A percentile compares a stretch with the other conserved stretches of the same genome.
These are phyloP conservation scores for Xylariaceae sp. DNA, from an alignment of 2,329 filamentous ascomycete species.

Conservation along the genomic window DNA sequence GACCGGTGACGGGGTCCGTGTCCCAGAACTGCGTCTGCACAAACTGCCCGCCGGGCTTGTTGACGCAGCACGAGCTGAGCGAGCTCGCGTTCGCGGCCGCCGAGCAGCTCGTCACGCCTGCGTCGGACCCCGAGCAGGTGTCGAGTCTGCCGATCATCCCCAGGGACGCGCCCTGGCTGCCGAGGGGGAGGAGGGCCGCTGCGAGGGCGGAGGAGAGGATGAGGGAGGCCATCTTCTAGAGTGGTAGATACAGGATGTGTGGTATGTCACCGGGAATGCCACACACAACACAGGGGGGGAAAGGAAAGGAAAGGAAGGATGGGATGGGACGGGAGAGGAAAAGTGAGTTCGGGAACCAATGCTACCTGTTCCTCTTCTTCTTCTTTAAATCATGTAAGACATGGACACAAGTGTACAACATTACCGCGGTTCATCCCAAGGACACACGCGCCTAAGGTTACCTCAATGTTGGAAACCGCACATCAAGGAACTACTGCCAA, in stretches of 20 bases:
- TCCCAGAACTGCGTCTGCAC: slow-evolving; percentile 78
- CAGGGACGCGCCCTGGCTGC: not conserved
- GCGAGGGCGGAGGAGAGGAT: slow-evolving; percentile 8
- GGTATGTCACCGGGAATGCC: not conserved
- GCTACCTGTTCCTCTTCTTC: no score
- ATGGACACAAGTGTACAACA: no score
- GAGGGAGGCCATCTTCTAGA: slow-evolving; percentile 9
- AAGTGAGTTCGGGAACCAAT: no score
- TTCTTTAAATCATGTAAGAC: no score
- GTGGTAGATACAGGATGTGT: not conserved
- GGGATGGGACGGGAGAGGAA: no score
- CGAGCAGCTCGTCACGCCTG: slow-evolving; percentile 21
- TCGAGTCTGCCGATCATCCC: slow-evolving; percentile 1
- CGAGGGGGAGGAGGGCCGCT: slow-evolving; percentile 6
- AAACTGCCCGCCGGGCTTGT: slow-evolving; percentile 64
- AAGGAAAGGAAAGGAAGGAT: not conserved
- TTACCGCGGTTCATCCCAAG: no score
- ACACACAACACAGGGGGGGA: no score
- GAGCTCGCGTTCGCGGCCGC: slow-evolving; percentile 19
- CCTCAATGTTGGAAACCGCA: no score
- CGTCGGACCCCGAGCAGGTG: slow-evolving; percentile 11
- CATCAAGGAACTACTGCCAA: no score
- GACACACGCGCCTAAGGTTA: no score
- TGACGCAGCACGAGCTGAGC: slow-evolving; percentile 66
- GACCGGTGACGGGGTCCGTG: slow-evolving; percentile 57